Percentiles rank a stretch among this genome's conserved stretches.
Evolutionary conservation across 257 asterid genomes (phyloP).

Genomic region (Schizonepeta tenuifolia): DNA sequence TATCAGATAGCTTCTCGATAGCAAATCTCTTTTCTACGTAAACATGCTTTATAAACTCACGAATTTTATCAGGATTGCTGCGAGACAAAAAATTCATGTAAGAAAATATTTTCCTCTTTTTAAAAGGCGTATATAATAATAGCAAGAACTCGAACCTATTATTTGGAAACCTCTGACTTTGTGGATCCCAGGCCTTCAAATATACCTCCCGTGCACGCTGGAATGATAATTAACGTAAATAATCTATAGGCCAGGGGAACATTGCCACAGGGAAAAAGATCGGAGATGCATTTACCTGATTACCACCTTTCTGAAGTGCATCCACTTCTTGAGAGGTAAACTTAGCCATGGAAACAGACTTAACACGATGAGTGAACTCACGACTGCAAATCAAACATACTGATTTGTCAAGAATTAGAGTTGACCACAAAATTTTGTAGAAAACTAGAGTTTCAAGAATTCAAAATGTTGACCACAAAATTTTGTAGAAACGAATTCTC

Average conservation of each 20-base stretch:
- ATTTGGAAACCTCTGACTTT: slow-evolving; percentile 69
- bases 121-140: background rate
- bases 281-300: slow-evolving; percentile 58
- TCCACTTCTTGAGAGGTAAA: slow-evolving; percentile 87
- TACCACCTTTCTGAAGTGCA: slow-evolving; percentile 92
- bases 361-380: slow-evolving; percentile 95
- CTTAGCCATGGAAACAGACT: slow-evolving; percentile 95
- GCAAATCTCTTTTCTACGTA: slow-evolving; percentile 62
- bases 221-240: slow-evolving; percentile 32
- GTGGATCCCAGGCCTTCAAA: slow-evolving; percentile 75
- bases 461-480: background rate
- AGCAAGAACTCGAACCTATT: slow-evolving; percentile 56
- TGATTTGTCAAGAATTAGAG: slow-evolving; percentile 13
- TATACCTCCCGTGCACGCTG: slow-evolving; percentile 88
- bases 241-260: background rate
- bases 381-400: slow-evolving; percentile 63
- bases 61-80: slow-evolving; percentile 78
- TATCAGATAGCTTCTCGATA: slow-evolving; percentile 53
- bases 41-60: slow-evolving; percentile 72
- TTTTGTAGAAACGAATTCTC: background rate
- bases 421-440: background rate
- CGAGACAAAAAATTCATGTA: slow-evolving; percentile 29
- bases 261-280: background rate
- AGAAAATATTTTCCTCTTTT: background rate
- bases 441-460: background rate